Evolutionary conservation across 805 yeast genomes (phyloP), one percentile per base, ranked within the genome.

Genomic region (Spathaspora sp.): DNA sequence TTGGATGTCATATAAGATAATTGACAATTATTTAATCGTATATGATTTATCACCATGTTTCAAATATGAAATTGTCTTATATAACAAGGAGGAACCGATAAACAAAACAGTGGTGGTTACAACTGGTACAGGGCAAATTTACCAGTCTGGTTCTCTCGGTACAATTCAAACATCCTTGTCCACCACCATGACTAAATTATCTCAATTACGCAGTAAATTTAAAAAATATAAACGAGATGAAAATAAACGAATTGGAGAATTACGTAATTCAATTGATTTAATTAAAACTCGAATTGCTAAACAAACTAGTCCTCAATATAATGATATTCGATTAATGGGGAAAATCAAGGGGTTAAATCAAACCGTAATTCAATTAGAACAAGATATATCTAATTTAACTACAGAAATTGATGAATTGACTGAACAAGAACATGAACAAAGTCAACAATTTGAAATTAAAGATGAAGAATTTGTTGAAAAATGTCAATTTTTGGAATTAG

Each of bases 311-410:
- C 61, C 58, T 32, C 51, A 44, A 12, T 46, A 51, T 14, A 64
- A 58, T 50, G 76, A 74, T 42, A 63, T 59, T 23, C 58, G 74
- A 46, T 55, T 62, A 0, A 61, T 66, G 52, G 72, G 76, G 3
- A 73, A 72, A 50, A 56, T 74, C 35, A 70, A 69, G 53, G 75
- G 77, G 6, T 63, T 74, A 44, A 66, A 73, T 52, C 75, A 73
- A 50, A 62, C 72, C 0, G 74, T 72, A 4, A 57, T 60, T 14
- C 78, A 74, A 56, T 58, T 72, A 46, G 76, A 73, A 52, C 50
- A 52, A 26, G 79, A 74, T 39, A 66, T 73, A 17, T 55, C 55
- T 14, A 60, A 55, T 8, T 58, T 70, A 44, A 58, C 60, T 20
- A 47, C 48, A 29, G 55, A 60, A 42, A 52, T 68, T 9, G 42